phyloP scores from a whole-genome alignment of 495 filamentous ascomycete genomes.

The Massariosphaeria phaeospora region DNA sequence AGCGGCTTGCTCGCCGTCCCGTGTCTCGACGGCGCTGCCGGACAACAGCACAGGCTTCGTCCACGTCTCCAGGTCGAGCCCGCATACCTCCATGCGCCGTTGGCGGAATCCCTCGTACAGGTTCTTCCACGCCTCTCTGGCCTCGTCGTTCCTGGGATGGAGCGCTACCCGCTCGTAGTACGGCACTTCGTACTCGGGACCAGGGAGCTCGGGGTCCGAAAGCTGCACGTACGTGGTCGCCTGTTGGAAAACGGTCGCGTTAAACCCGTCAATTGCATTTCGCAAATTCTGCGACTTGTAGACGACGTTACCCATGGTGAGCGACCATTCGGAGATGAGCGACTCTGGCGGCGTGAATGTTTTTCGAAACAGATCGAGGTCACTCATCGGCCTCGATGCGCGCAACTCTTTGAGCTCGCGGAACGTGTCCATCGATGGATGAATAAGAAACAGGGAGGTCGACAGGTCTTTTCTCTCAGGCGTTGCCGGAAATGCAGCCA shows the following conservation, averaged over 20 bases:
- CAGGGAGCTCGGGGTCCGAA: constrained; percentile 43
- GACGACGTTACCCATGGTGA: constrained; percentile 30
- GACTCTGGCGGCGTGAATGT: constrained; percentile 30
- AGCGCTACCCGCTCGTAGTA: constrained; percentile 36
- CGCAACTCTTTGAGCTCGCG: constrained; percentile 19
- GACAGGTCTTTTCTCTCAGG: constrained; percentile 30
- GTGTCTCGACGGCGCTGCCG: constrained; percentile 1
- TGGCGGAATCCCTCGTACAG: constrained; percentile 41
- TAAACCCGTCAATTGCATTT: constrained; percentile 36
- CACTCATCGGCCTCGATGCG: constrained; percentile 21
- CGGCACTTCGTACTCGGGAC: constrained; percentile 46
- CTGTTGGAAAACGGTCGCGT: constrained; percentile 40
- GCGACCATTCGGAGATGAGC: constrained; percentile 32
- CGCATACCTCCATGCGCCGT: constrained; percentile 42
- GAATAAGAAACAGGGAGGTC: constrained; percentile 35
- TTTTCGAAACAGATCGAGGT: constrained; percentile 34
- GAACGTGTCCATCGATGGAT: constrained; percentile 31
- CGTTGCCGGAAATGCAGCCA: constrained; percentile 39
- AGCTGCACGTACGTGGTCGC: constrained; percentile 44
- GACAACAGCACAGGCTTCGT: constrained; percentile 18
- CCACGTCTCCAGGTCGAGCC: constrained; percentile 41
- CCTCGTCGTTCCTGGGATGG: constrained; percentile 41
- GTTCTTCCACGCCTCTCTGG: constrained; percentile 45
- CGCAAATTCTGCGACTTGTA: constrained; percentile 29
- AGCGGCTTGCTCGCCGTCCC: too few relatives aligned